These are phyloP conservation scores for Pichiaceae sp. DNA, from an alignment of 1,139 yeast genomes.

Conservation along the genomic window DNA sequence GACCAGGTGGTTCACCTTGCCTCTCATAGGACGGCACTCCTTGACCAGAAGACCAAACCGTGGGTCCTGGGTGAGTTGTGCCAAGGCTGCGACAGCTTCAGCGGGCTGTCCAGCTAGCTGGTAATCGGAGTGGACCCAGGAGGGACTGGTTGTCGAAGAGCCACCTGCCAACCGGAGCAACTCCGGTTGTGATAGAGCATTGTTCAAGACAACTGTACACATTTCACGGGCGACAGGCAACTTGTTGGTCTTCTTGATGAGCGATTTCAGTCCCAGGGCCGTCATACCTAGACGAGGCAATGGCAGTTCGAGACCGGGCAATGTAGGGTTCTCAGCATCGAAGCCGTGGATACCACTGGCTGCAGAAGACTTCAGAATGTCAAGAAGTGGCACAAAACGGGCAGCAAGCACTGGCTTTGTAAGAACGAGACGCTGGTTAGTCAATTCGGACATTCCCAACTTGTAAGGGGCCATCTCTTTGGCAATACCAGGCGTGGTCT, in stretches of 20 bases:
- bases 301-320: slow-evolving; percentile 69
- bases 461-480: slow-evolving; percentile 51
- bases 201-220: slow-evolving; percentile 58
- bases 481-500: slow-evolving; percentile 26
- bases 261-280: slow-evolving; percentile 52
- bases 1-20: slow-evolving; percentile 3
- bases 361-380: slow-evolving; percentile 51
- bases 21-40: slow-evolving; percentile 51
- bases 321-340: slow-evolving; percentile 56
- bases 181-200: slow-evolving; percentile 39
- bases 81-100: slow-evolving; percentile 45
- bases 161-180: slow-evolving; percentile 80
- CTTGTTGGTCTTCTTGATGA: slow-evolving; percentile 47
- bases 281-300: slow-evolving; percentile 65
- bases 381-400: slow-evolving; percentile 61
- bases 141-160: slow-evolving; percentile 52
- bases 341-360: slow-evolving; percentile 58
- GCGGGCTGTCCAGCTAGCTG: slow-evolving; percentile 40
- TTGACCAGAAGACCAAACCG: slow-evolving; percentile 60
- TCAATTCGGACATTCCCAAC: slow-evolving; percentile 75
- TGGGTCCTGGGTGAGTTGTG: slow-evolving; percentile 51
- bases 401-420: slow-evolving; percentile 67
- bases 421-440: slow-evolving; percentile 73
- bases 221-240: slow-evolving; percentile 69
- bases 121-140: slow-evolving; percentile 78